Base-by-base conservation (phyloP, 2,329 filamentous ascomycete genomes). In the Trichoderma koningiopsis region DNA sequence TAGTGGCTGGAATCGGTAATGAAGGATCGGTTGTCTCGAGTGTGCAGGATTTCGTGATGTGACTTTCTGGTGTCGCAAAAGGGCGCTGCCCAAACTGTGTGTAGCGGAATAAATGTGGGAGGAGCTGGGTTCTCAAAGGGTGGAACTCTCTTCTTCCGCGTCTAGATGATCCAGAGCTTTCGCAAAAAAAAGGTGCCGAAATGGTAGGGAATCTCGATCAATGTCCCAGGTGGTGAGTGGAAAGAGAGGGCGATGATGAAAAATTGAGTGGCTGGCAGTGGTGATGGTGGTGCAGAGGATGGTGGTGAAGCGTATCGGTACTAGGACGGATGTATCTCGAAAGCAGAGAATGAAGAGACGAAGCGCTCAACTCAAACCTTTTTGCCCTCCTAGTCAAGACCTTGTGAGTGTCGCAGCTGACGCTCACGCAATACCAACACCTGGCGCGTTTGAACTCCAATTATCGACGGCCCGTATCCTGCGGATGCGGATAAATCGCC, bases 1-100 rank as follows among this genome's bases (percentile, higher is more conserved):
- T 83, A 88, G 85, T 86, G 86, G 81, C 80, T 81, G 79, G 74
- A 67, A 72, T 77, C 76, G 78, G 72, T 78, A 77, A 37, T 70
- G 77, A 56, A 70, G 78, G 74, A 79, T 79, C 80, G 80, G 76
- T 79, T 79, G 31, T 81, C 80, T 81, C 81, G 78, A 77, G 53
- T 65, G 53, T 65, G 78, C 75, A 79, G 76, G 75, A 76, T 75
- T 49, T 77, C 78, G 79, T 80, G 79, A 80, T 79, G 77, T 80
- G 79, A 77, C 74, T 71, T 73, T 62, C 31, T 67, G 40, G 71
- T 77, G 75, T 76, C 77, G 78, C 74, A 74, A 67, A 49, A 78
- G 75, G 74, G 76, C 76, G 75, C 74, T 77, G 77, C 74, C 73
- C 72, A 76, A 74, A 72, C 68, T 72, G 76, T 75, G 76, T 75